Base-by-base conservation (phyloP, 1,139 yeast species). In the Suhomyces panamericanus region DNA sequence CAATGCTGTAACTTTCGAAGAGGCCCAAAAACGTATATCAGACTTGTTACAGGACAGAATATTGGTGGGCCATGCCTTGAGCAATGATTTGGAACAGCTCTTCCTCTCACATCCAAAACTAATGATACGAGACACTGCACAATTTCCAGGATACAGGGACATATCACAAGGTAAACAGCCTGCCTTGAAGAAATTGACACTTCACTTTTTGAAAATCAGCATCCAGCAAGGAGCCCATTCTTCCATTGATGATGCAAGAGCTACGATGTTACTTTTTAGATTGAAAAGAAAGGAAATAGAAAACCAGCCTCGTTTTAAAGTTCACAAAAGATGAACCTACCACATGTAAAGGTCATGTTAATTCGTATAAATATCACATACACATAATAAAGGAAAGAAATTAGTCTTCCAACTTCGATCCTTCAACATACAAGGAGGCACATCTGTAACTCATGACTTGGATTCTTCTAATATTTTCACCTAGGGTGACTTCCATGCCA, bases 191-290 rank as follows among this genome's bases (percentile, higher is more conserved):
- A 82, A 77, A 52, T 67, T 91, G 27, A 67, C 87, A 0, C 68
- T 71, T 45, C 82, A 79, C 54, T 70, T 85, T 32, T 65, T 88
- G 39, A 73, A 78, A 1, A 48, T 78, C 2, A 82, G 78, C 10
- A 88, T 91, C 50, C 98, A 91, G 63, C 69, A 67, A 0, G 89
- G 85, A 0, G 77, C 81, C 49, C 98, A 91, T 66, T 85, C 95
- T 8, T 87, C 96, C 0, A 87, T 91, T 1, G 96, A 88, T 59
- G 97, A 90, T 68, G 96, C 97, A 0, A 78, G 81, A 54, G 93
- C 93, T 1, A 82, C 96, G 0, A 89, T 90, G 96, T 66, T 84
- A 44, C 63, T 90, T 24, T 90, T 81, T 59, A 75, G 89, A 49
- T 59, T 78, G 44, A 77, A 80, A 55, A 83, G 79, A 56, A 68